phyloP scores from a whole-genome alignment of 2,329 filamentous ascomycete genomes.

The Fusarium nodosum region DNA sequence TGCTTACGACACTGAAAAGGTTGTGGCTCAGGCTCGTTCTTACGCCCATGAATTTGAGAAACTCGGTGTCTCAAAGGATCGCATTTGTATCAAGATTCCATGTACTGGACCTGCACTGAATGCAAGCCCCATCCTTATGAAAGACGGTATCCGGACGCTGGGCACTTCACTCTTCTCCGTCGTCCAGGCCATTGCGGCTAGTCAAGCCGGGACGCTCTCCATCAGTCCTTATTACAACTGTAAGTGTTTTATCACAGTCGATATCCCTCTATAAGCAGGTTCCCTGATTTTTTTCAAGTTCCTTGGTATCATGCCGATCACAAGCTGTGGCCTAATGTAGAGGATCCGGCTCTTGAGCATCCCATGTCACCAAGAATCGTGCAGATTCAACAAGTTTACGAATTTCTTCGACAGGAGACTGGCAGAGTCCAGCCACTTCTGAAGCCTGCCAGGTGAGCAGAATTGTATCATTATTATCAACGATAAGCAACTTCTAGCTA shows the following conservation, averaged over 20 bases:
- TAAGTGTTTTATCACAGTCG: background rate
- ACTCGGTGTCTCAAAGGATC: conserved; percentile 2
- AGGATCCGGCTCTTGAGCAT: conserved; percentile 22
- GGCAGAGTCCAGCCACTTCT: conserved; percentile 1
- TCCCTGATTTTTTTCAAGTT: background rate
- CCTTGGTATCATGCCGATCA: conserved; percentile 9
- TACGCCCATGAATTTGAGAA: conserved; percentile 7
- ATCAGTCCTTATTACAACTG: conserved; percentile 16
- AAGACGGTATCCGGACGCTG: conserved; percentile 9
- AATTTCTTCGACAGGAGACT: background rate
- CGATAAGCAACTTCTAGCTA: no score
- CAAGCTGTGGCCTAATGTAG: conserved; percentile 9
- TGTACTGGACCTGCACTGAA: conserved; percentile 13
- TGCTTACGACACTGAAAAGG: conserved; percentile 10
- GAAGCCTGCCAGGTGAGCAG: conserved; percentile 11
- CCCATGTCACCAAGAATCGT: conserved; percentile 17
- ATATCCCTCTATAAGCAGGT: accelerated
- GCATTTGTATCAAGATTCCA: conserved; percentile 20
- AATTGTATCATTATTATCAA: no score
- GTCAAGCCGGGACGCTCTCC: background rate
- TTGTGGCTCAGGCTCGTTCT: background rate
- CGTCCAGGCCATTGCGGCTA: background rate
- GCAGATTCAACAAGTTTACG: background rate
- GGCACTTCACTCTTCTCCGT: conserved; percentile 24
- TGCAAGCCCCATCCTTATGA: conserved; percentile 8